Percentiles rank a stretch among this genome's conserved stretches.
These are phyloP conservation scores for Capsella bursapastoris DNA, from an alignment of 345 rosid genomes.

Conservation along the genomic window DNA sequence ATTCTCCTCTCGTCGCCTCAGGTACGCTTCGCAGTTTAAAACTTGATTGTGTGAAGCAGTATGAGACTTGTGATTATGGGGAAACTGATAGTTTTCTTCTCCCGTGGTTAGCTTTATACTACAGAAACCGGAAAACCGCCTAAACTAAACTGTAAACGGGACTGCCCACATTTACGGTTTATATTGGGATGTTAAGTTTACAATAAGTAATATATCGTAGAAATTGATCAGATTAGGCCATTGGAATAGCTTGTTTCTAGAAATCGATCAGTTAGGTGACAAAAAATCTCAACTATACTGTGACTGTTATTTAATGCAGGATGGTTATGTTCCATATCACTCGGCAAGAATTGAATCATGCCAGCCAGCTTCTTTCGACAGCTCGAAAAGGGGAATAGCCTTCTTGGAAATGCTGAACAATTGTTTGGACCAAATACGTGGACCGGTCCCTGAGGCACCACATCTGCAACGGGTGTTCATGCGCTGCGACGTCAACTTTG, in stretches of 20 bases:
- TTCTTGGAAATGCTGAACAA: constrained; percentile 91
- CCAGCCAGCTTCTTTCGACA: constrained; percentile 74
- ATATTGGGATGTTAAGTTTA: too few relatives aligned
- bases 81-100: not conserved
- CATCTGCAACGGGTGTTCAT: constrained; percentile 65
- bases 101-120: too few relatives aligned
- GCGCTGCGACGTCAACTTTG: constrained; percentile 93
- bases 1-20: constrained; percentile 89
- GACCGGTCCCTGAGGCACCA: constrained; percentile 50
- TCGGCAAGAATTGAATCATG: constrained; percentile 92
- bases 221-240: not conserved
- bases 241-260: not conserved
- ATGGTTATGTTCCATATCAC: constrained; percentile 97
- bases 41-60: constrained; percentile 4
- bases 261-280: not conserved
- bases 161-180: too few relatives aligned
- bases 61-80: not conserved
- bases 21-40: constrained; percentile 49
- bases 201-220: too few relatives aligned
- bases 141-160: too few relatives aligned
- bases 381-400: constrained; percentile 70
- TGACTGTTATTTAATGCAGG: constrained; percentile 50
- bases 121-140: too few relatives aligned
- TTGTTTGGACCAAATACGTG: constrained; percentile 92
- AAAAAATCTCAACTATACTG: not conserved